These are phyloP conservation scores for Penicillium sp. DNA, from an alignment of 2,329 filamentous ascomycete species.

Conservation along the genomic window DNA sequence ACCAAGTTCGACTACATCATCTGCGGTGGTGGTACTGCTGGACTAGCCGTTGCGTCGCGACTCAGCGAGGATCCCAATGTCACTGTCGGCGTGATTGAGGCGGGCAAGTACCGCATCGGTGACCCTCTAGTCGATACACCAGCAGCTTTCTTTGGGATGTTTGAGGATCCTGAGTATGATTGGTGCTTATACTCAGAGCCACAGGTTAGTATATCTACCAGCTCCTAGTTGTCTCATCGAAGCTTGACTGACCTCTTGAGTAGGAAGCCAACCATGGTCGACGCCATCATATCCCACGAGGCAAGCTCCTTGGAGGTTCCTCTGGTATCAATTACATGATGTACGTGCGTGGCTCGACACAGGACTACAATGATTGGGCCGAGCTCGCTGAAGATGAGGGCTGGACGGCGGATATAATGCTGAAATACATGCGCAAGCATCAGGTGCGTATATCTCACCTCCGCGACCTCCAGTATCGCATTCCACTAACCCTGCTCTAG, in stretches of 20 bases:
- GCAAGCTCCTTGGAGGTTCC: slow-evolving; percentile 40
- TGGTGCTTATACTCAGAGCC: slow-evolving; percentile 37
- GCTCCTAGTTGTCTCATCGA: background rate
- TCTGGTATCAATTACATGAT: slow-evolving; percentile 44
- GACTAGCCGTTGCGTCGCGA: slow-evolving; percentile 4
- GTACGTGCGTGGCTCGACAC: slow-evolving; percentile 45
- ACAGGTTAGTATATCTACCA: slow-evolving; percentile 17
- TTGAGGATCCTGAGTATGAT: slow-evolving; percentile 38
- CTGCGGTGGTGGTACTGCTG: slow-evolving; percentile 8
- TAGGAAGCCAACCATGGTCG: slow-evolving; percentile 24
- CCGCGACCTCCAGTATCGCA: background rate
- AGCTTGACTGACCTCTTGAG: background rate
- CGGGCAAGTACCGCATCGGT: background rate
- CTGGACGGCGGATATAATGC: slow-evolving; percentile 28
- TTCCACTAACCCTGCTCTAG: background rate
- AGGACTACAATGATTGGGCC: slow-evolving; percentile 41
- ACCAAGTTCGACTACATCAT: slow-evolving; percentile 4
- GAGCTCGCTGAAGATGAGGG: slow-evolving; percentile 21
- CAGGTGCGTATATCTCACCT: background rate
- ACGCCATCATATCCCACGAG: slow-evolving; percentile 32
- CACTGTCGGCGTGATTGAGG: slow-evolving; percentile 8
- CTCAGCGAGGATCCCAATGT: slow-evolving; percentile 4
- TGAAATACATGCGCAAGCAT: slow-evolving; percentile 26
- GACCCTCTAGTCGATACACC: background rate
- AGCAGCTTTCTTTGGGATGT: background rate